Evolutionary conservation across 2,329 filamentous ascomycete genomes (phyloP), one percentile per base, ranked within the genome.

Genomic region (Pseudogymnoascus sp.): DNA sequence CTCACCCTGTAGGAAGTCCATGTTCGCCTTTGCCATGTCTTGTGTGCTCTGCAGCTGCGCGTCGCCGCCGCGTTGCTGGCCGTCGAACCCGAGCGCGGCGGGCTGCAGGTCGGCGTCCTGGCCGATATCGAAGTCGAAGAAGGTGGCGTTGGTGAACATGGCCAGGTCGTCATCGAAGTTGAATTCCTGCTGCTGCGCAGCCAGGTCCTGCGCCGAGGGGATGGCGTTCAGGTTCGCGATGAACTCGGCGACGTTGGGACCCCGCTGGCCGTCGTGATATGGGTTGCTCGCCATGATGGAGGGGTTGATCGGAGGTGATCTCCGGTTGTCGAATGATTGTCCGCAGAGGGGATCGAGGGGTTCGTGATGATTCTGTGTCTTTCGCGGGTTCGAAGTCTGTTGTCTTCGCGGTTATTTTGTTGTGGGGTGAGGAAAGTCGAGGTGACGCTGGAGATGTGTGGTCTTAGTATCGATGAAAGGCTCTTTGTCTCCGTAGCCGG

Each of bases 241-340:
- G 79, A 95, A 96, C 73, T 92, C 89, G 73, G 92, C 92, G 78
- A 96, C 90, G 76, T 96, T 96, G 73, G 90, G 89, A 71, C 85
- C 90, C 74, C 89, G 87, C 45, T 39, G 57, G 45, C 25, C 25
- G 45, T 54, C 45, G 45, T 54, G 37, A 11, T 41, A 41, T 41
- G 37, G 37, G 37, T 41, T 41, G 37, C 6, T 41, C 37, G 37
- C 37, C 37, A 41, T 41, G 37, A 41, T 41, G 37, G 37, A 41
- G 37, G 37, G 37, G 37, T 41, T 41, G 37, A 41, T 41, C 37
- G 37, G 37, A 41, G 37, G 37, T 41, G 37, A 41, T 31, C 37
- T 41, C 37, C 37, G 37, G 14, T 41, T 41, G 37, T 41, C 37
- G 37, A 16, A n/a, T 41, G 37, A 16, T 41, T 41, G 37, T 41